Conservation (phyloP, 2,329 filamentous ascomycete genomes). For the Colletotrichum destructivum region DNA sequence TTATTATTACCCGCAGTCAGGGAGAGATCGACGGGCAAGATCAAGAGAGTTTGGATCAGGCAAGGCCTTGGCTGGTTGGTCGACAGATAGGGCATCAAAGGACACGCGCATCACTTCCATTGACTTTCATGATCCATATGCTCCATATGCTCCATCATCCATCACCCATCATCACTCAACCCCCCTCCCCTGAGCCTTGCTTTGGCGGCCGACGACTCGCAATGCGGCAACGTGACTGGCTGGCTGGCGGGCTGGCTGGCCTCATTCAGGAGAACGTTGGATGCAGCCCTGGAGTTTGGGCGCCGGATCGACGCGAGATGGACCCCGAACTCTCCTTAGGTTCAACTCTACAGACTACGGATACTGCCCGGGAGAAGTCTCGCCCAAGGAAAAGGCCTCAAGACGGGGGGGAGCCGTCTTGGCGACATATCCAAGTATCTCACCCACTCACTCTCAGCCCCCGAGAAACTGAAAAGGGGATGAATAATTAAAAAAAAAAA, state of each 20-base stretch:
- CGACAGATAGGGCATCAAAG: neutral
- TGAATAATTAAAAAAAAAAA: no score
- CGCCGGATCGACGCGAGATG: conserved; percentile 9
- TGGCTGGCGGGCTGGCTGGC: neutral
- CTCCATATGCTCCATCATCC: no score
- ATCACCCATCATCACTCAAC: neutral
- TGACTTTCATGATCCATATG: neutral
- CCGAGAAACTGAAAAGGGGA: no score
- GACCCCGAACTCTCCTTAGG: conserved; percentile 9
- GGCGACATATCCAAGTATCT: no score
- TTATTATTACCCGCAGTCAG: neutral
- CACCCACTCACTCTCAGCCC: no score
- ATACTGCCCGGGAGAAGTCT: no score
- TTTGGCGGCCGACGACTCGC: conserved; percentile 1
- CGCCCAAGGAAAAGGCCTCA: conserved; percentile 26
- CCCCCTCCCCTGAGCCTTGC: conserved; percentile 3
- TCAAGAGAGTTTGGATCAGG: conserved; percentile 16
- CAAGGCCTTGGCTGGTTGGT: neutral
- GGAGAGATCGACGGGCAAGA: conserved; percentile 2
- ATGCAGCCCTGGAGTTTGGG: conserved; percentile 7
- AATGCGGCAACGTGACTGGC: neutral
- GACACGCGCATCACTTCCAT: conserved; percentile 2
- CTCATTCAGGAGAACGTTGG: neutral
- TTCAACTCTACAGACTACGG: neutral
- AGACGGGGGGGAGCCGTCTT: no score